These are phyloP conservation scores for Parascedosporium putredinis DNA, from an alignment of 2,329 filamentous ascomycete genomes.

Conservation along the genomic window DNA sequence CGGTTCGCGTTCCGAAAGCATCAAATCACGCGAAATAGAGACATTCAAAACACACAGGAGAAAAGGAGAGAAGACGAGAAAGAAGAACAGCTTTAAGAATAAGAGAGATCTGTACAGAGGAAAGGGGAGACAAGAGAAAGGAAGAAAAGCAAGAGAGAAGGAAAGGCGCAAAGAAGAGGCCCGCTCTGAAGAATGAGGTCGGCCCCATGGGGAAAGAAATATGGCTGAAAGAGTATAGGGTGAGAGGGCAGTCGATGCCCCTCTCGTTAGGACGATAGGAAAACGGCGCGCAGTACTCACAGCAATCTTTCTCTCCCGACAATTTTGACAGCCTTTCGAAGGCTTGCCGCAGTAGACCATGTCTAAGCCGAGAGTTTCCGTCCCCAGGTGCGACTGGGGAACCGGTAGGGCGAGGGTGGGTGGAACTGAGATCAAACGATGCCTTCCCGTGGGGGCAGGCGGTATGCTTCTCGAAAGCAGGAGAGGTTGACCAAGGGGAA, in stretches of 20 bases:
- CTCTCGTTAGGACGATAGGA: background rate
- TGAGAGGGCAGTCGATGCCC: background rate
- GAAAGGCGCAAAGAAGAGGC: background rate
- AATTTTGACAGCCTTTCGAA: constrained; percentile 45
- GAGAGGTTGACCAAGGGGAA: background rate
- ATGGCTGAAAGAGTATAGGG: background rate
- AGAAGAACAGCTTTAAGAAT: background rate
- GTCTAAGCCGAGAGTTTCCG: no score
- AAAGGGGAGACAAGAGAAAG: background rate
- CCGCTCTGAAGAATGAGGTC: no score
- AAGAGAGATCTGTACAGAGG: background rate
- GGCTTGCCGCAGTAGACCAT: constrained; percentile 51
- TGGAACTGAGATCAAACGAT: no score
- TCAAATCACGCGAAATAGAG: background rate
- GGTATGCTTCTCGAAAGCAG: background rate
- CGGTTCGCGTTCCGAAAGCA: background rate
- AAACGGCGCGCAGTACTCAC: constrained; percentile 27
- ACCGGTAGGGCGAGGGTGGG: no score
- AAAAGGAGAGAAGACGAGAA: background rate
- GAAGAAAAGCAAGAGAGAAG: background rate
- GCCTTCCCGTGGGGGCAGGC: background rate
- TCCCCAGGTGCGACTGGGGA: no score
- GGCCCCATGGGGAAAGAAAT: background rate
- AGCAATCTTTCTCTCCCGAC: constrained; percentile 44
- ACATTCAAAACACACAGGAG: background rate